phyloP scores from a whole-genome alignment of 73 alveolate species.

The Symbiodinium pilosum region DNA sequence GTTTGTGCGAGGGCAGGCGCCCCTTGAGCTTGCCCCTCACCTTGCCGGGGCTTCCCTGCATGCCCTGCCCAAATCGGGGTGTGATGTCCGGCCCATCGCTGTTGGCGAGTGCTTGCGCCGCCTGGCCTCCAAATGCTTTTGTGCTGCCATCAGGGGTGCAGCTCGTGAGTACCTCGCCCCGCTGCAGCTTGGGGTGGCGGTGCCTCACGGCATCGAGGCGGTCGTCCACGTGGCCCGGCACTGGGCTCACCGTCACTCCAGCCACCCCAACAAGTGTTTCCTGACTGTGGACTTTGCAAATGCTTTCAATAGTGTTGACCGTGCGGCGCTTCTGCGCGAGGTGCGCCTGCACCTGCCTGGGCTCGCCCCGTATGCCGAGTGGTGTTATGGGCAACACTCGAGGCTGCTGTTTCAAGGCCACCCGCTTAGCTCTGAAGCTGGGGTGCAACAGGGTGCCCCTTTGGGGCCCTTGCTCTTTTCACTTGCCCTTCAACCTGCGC shows the following conservation, averaged over 20 bases:
- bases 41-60: too few species aligned
- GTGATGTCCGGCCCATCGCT: too few species aligned
- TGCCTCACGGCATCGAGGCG: background rate
- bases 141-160: slow-evolving; percentile 1
- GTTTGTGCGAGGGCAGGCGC: too few species aligned
- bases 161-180: slow-evolving; percentile 22
- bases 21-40: too few species aligned
- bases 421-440: slow-evolving; percentile 22
- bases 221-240: slow-evolving; percentile 17
- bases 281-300: slow-evolving; percentile 2
- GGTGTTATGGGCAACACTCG: slow-evolving; percentile 12
- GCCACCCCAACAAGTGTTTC: slow-evolving; percentile 10
- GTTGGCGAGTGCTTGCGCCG: slow-evolving; percentile 67
- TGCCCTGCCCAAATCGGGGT: too few species aligned
- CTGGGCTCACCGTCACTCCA: background rate
- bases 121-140: slow-evolving; percentile 1
- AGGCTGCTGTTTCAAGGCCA: slow-evolving; percentile 6
- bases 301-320: slow-evolving; percentile 41
- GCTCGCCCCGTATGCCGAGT: slow-evolving; percentile 32
- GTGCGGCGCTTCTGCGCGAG: slow-evolving; percentile 29
- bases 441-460: too few species aligned
- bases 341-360: slow-evolving; percentile 47
- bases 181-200: slow-evolving; percentile 41
- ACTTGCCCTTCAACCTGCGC: background rate
- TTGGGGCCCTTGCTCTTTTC: too few species aligned